Evolutionary conservation across 2,329 filamentous ascomycete genomes (phyloP), one percentile per base, ranked within the genome.

Genomic region (Colletotrichum orbiculare): DNA sequence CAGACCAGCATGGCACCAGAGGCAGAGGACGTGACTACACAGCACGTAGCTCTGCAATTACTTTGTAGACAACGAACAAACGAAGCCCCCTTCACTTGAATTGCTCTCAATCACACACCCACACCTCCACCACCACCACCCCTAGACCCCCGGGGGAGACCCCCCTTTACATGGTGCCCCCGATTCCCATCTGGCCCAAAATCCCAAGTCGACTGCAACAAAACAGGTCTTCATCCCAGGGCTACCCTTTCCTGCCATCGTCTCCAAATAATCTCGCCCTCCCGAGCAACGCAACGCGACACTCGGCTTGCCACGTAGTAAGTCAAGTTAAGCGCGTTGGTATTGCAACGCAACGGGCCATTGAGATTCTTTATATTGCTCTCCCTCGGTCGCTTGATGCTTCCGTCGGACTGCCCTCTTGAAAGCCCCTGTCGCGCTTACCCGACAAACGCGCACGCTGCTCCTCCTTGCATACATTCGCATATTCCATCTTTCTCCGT

Each of bases 281-380:
- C 52, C 52, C 37, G 56, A 56, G 48, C 61, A 60, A 60, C 61
- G 55, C 62, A 65, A 65, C 62, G 62, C 62, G 62, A 15, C 45
- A 56, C 54, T 57, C 60, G 25, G 25, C 25, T 25, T 25, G 25
- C 25, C 25, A 25, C 25, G 25, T 25, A 25, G 25, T 25, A 25
- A 25, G 25, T 25, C 25, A 25, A 25, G 25, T 25, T 25, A 25
- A 25, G 25, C 25, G 25, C 25, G 25, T 25, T 25, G 25, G 25
- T 5, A 25, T 25, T 47, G 56, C 60, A 52, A 42, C 39, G 50
- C 52, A 55, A 62, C 57, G 39, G 57, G 49, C 37, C 50, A 15
- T 47, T 25, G 37, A 47, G 41, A 17, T 62, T 43, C 34, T 48
- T 41, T 48, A 38, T 45, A 39, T 47, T 38, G 48, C 8, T 15